phyloP scores from a whole-genome alignment of 306 rosid genomes.

The Cicer cuneatum region DNA sequence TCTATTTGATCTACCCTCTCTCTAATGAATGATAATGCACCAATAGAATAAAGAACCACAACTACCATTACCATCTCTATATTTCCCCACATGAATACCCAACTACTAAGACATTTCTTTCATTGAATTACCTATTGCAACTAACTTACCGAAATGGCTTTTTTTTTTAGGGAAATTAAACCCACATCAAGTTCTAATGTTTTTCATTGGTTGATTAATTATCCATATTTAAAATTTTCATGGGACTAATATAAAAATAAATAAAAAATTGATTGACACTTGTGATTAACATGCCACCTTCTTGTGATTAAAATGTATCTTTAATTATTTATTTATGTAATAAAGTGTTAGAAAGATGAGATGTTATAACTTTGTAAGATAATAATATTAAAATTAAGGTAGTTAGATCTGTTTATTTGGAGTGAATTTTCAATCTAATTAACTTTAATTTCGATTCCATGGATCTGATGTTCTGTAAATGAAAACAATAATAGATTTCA shows the following conservation, averaged over 20 bases:
- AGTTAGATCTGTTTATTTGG: slow-evolving; percentile 33
- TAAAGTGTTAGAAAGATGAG: background rate
- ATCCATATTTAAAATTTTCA: slow-evolving; percentile 21
- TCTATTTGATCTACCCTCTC: slow-evolving; percentile 41
- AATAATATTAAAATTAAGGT: slow-evolving; percentile 13
- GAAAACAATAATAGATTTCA: slow-evolving; percentile 10
- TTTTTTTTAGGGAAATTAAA: slow-evolving; percentile 26
- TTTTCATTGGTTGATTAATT: slow-evolving; percentile 31
- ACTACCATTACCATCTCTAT: slow-evolving; percentile 69
- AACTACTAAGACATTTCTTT: slow-evolving; percentile 58
- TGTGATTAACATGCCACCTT: background rate
- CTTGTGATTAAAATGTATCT: background rate
- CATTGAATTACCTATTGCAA: slow-evolving; percentile 55
- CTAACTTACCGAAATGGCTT: slow-evolving; percentile 53
- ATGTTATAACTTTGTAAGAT: slow-evolving; percentile 12
- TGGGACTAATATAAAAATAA: slow-evolving; percentile 9
- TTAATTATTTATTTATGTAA: background rate
- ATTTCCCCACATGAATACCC: slow-evolving; percentile 57
- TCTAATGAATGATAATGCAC: slow-evolving; percentile 57
- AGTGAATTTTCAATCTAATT: slow-evolving; percentile 37
- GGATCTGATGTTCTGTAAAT: slow-evolving; percentile 37
- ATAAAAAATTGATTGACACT: background rate
- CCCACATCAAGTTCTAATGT: slow-evolving; percentile 34
- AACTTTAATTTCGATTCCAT: slow-evolving; percentile 39
- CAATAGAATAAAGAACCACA: slow-evolving; percentile 72